Evolutionary conservation across 371 early-diverging fungal species (phyloP).

Genomic region (Saksenaea oblongispora): DNA sequence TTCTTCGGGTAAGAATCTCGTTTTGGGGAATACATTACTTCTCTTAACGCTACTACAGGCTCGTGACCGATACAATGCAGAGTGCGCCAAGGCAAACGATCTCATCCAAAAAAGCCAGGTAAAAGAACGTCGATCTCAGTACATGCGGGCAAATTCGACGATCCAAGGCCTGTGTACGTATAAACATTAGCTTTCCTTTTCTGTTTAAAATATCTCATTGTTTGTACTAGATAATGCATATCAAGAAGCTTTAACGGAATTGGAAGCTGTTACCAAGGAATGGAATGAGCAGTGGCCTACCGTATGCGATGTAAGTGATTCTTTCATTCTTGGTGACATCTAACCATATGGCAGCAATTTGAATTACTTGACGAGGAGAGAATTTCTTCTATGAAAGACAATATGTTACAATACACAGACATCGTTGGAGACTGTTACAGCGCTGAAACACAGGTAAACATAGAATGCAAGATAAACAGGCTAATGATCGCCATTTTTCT

Average conservation of each 20-base stretch:
- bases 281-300: conserved; percentile 5
- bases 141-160: neutral
- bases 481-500: neutral
- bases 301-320: neutral
- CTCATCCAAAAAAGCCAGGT: conserved; percentile 7
- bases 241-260: conserved; percentile 3
- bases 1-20: neutral
- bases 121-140: neutral
- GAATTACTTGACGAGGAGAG: conserved; percentile 4
- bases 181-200: too few relatives aligned
- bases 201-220: neutral
- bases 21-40: neutral
- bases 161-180: conserved; percentile 1
- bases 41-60: neutral
- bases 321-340: neutral
- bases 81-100: conserved; percentile 10
- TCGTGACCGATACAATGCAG: conserved; percentile 9
- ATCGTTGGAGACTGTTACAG: neutral
- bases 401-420: neutral
- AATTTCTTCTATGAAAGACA: neutral
- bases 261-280: neutral
- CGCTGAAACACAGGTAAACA: neutral
- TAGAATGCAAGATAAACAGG: neutral
- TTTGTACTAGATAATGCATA: conserved; percentile 6
- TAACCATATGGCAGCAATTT: neutral